phyloP scores from a whole-genome alignment of 1,139 yeast species.

The Petasospora fabianii region DNA sequence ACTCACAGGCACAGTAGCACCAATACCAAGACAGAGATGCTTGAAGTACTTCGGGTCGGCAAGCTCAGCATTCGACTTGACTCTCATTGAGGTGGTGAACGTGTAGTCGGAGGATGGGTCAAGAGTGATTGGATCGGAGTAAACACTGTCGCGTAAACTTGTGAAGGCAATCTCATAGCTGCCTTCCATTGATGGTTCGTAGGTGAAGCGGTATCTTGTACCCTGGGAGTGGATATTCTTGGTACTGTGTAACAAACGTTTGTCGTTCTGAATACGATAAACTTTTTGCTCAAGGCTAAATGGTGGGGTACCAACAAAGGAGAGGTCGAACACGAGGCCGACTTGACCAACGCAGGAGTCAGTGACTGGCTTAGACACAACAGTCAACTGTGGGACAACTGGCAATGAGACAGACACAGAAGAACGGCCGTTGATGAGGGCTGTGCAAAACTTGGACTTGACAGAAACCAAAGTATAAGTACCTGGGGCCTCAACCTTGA shows the following conservation, averaged over 20 bases:
- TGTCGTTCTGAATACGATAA: slow-evolving; percentile 44
- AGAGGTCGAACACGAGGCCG: slow-evolving; percentile 70
- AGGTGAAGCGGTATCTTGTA: slow-evolving; percentile 53
- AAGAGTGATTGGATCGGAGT: slow-evolving; percentile 37
- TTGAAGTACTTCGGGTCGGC: slow-evolving; percentile 27
- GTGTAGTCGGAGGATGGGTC: slow-evolving; percentile 31
- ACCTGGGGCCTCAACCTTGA: slow-evolving; percentile 57
- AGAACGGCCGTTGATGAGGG: slow-evolving; percentile 48
- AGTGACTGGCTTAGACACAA: slow-evolving; percentile 55
- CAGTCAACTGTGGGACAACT: slow-evolving; percentile 50
- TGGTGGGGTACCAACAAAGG: slow-evolving; percentile 77
- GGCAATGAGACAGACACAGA: slow-evolving; percentile 47
- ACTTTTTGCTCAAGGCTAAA: slow-evolving; percentile 63
- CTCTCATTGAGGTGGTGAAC: slow-evolving; percentile 40
- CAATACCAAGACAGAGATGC: slow-evolving; percentile 44
- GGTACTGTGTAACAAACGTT: slow-evolving; percentile 33
- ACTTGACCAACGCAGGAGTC: slow-evolving; percentile 93
- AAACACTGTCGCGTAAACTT: slow-evolving; percentile 52
- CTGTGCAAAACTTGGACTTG: slow-evolving; percentile 59
- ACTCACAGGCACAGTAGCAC: slow-evolving; percentile 47
- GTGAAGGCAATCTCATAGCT: slow-evolving; percentile 69
- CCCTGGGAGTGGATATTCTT: slow-evolving; percentile 36
- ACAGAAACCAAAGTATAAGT: slow-evolving; percentile 51
- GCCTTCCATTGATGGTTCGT: slow-evolving; percentile 81
- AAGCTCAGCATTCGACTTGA: slow-evolving; percentile 39